Base-by-base conservation (phyloP, 768 basidiomycete genomes). In the Leccinum aurantiacum region DNA sequence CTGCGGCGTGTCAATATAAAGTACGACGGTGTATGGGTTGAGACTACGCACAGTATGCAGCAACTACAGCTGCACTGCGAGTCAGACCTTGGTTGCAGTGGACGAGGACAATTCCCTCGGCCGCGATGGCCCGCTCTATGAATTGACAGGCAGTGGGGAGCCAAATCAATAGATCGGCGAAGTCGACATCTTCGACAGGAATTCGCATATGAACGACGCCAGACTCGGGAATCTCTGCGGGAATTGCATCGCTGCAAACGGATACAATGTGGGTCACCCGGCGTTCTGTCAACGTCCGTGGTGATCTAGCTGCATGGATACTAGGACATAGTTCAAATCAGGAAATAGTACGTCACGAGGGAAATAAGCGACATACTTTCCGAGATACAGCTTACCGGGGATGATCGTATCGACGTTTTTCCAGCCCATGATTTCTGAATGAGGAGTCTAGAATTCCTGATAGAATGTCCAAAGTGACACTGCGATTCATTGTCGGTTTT, bases 261-360 rank as follows among this genome's bases (percentile, higher is more conserved):
- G 90, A 91, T 17, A 93, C 71, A 54, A 92, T 85, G 74, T 93
- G 91, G 6, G 89, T 90, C 61, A 93, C 88, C 60, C 84, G 83
- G 65, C 86, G 85, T 72, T 91, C 89, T 53, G 84, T 80, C 73
- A 91, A 78, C 57, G 86, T 83, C 69, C 88, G 83, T 25, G 88
- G 82, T 37, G 89, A 89, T 64, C 81, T 81, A 31, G 90, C 89
- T 54, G 89, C 87, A 65, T 81, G 78, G 66, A 90, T 79, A 69
- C 90, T 91, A 68, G 68, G 57, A 58, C 62, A 61, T 29, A 48
- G 53, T 48, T 54, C 78, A 75, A 63, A 89, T 80, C 70, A 90
- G 89, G 69, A 72, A 53, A 57, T 48, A 63, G 62, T 63, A 67
- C 59, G 58, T 52, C 64, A 66, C 46, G 54, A 53, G 44, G 61